Conservation (phyloP, 2,329 filamentous ascomycete species). For the Stemphylium beticola region DNA sequence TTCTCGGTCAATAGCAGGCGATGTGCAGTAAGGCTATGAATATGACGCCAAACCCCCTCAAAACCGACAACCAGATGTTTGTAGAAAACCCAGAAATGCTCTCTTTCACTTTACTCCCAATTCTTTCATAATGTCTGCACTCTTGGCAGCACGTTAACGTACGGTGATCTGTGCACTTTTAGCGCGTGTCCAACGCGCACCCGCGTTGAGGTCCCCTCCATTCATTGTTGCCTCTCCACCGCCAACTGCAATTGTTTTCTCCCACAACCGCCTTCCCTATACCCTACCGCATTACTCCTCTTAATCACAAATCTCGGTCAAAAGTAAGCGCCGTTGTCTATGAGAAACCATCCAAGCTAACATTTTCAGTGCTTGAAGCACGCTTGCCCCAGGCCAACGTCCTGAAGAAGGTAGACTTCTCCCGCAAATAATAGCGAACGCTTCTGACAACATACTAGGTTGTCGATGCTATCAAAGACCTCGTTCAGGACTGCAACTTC, state of each 20-base stretch:
- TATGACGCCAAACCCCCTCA: too few species aligned
- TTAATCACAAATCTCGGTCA: slow-evolving; percentile 13
- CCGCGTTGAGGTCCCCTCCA: slow-evolving; percentile 27
- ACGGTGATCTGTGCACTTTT: slow-evolving; percentile 20
- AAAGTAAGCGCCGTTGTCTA: slow-evolving; percentile 22
- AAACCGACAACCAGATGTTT: not conserved
- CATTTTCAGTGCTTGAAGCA: slow-evolving; percentile 83
- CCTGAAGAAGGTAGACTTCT: slow-evolving; percentile 80
- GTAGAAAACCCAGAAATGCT: too few species aligned
- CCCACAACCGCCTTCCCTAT: slow-evolving; percentile 14
- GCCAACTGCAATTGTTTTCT: slow-evolving; percentile 5
- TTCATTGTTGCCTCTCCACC: slow-evolving; percentile 24
- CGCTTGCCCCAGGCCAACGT: slow-evolving; percentile 91
- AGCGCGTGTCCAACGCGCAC: slow-evolving; percentile 30
- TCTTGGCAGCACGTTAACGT: slow-evolving; percentile 11
- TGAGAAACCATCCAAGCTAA: slow-evolving; percentile 24
- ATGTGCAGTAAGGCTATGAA: too few species aligned
- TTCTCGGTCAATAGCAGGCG: too few species aligned
- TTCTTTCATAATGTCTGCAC: not conserved
- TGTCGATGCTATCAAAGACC: slow-evolving; percentile 98
- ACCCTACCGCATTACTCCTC: slow-evolving; percentile 2
- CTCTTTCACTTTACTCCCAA: not conserved
- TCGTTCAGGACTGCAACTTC: slow-evolving; percentile 99
- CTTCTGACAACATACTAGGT: slow-evolving; percentile 63
- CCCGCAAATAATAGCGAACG: not conserved